phyloP scores from a whole-genome alignment of 1,139 yeast species.

The Saccharomyces hybrid region DNA sequence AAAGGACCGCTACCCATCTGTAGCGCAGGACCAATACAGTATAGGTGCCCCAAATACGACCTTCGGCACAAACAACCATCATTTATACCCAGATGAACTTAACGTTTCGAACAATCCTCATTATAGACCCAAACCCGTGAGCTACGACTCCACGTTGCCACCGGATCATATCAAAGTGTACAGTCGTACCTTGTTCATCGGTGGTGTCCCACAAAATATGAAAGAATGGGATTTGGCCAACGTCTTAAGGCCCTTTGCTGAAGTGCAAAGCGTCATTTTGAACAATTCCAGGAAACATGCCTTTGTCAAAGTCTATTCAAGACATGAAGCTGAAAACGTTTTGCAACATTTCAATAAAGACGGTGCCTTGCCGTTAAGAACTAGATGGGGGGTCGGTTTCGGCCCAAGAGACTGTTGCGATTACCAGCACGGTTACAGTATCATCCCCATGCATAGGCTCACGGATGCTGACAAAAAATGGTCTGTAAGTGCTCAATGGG shows the following conservation, averaged over 20 bases:
- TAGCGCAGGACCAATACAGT: slow-evolving; percentile 8
- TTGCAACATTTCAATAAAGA: slow-evolving; percentile 47
- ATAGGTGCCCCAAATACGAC: slow-evolving; percentile 16
- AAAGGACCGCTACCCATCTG: slow-evolving; percentile 6
- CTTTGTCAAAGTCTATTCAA: slow-evolving; percentile 90
- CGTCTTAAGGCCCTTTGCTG: slow-evolving; percentile 80
- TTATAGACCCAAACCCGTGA: slow-evolving; percentile 62
- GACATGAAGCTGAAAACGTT: slow-evolving; percentile 84
- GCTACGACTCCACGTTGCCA: slow-evolving; percentile 64
- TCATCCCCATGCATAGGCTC: slow-evolving; percentile 76
- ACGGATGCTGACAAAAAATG: slow-evolving; percentile 91
- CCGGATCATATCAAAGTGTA: slow-evolving; percentile 74
- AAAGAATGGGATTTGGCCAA: slow-evolving; percentile 61
- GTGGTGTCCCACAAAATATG: slow-evolving; percentile 85
- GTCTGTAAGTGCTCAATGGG: slow-evolving; percentile 90
- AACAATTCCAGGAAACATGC: slow-evolving; percentile 91
- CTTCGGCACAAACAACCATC: slow-evolving; percentile 28
- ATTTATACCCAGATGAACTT: slow-evolving; percentile 43
- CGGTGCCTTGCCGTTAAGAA: slow-evolving; percentile 58
- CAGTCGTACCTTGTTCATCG: slow-evolving; percentile 86
- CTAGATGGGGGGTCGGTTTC: slow-evolving; percentile 98
- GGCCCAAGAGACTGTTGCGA: slow-evolving; percentile 98
- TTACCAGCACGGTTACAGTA: slow-evolving; percentile 81
- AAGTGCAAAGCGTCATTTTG: slow-evolving; percentile 82
- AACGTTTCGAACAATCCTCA: slow-evolving; percentile 66